Evolutionary conservation across 495 filamentous ascomycete species (phyloP), one percentile per base, ranked within the genome.

Genomic region (Wilcoxina mikolae): DNA sequence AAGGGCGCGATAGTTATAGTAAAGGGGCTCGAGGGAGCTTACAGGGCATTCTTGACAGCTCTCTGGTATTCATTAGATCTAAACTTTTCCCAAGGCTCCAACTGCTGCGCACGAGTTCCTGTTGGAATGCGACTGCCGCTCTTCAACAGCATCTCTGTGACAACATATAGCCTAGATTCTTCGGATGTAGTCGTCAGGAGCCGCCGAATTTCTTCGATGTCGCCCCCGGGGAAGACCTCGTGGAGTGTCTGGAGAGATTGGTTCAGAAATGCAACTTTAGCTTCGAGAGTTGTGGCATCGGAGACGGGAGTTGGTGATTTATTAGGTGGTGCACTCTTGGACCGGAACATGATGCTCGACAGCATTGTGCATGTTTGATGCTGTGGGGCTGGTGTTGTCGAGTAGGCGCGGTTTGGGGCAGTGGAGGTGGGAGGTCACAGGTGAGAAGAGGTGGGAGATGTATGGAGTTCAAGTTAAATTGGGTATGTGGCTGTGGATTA

Each of bases 171-270:
- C 60, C 86, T 71, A 59, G 88, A 95, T 59, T 89, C 77, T 38
- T 84, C 84, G 58, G 84, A 81, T 67, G 94, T 85, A 55, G 74
- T 85, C 24, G 74, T 69, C 29, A 98, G 77, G 74, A 95, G 78
- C 66, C 94, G 88, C 11, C 91, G 80, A 60, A 98, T 88, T n/a
- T 94, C 89, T 51, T 94, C 87, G 55, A 90, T 72, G 53, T 85
- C 81, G 22, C 94, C 73, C 67, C 94, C 81, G 4, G 91, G 91
- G 59, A 98, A 98, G 2, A 95, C 73, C 4, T 74, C 75, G 2
- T 79, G 78, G 10, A 98, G 76, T 0, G 72, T 74, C 29, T 79
- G 75, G 50, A 98, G 77, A 39, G 80, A 76, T 12, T 73, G 68
- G 68, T 98, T 98, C 20, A 95, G 71, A 12, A 51, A 49, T 29